phyloP scores from a whole-genome alignment of 257 asterid genomes.

The Catharanthus roseus region DNA sequence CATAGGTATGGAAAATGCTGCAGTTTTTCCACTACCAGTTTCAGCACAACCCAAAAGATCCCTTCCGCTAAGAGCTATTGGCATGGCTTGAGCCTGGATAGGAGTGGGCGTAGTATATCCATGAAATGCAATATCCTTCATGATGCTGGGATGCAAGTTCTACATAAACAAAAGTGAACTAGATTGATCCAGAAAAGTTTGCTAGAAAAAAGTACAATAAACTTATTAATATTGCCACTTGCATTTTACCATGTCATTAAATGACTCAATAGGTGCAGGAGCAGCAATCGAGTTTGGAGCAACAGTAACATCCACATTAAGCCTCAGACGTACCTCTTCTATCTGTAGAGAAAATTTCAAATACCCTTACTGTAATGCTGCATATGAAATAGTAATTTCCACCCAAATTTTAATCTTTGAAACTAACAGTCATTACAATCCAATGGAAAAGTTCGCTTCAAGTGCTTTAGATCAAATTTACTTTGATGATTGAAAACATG shows the following conservation, averaged over 20 bases:
- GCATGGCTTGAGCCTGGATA: slow-evolving; percentile 92
- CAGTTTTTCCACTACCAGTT: slow-evolving; percentile 91
- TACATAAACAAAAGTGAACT: slow-evolving; percentile 22
- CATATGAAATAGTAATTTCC: slow-evolving; percentile 6
- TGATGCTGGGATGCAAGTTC: slow-evolving; percentile 67
- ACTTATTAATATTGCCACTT: slow-evolving; percentile 2
- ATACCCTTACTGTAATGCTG: not conserved
- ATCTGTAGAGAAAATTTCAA: slow-evolving; percentile 36
- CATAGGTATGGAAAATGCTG: slow-evolving; percentile 83
- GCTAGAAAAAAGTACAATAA: not conserved
- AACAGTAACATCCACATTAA: slow-evolving; percentile 70
- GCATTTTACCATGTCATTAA: slow-evolving; percentile 63
- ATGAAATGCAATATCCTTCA: slow-evolving; percentile 74
- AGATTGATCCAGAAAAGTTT: slow-evolving; percentile 2
- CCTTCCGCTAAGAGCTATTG: slow-evolving; percentile 80
- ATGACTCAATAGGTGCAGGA: slow-evolving; percentile 77
- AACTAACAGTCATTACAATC: not conserved
- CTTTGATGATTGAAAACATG: not conserved
- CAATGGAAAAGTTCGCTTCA: not conserved
- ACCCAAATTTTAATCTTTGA: not conserved
- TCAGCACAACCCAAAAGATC: slow-evolving; percentile 94
- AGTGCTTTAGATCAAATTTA: not conserved
- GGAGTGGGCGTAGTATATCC: slow-evolving; percentile 79
- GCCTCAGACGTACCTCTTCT: slow-evolving; percentile 73
- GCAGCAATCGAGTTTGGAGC: slow-evolving; percentile 57